Evolutionary conservation across 345 rosid genomes (phyloP).

Genomic region (Cardamine occulta): DNA sequence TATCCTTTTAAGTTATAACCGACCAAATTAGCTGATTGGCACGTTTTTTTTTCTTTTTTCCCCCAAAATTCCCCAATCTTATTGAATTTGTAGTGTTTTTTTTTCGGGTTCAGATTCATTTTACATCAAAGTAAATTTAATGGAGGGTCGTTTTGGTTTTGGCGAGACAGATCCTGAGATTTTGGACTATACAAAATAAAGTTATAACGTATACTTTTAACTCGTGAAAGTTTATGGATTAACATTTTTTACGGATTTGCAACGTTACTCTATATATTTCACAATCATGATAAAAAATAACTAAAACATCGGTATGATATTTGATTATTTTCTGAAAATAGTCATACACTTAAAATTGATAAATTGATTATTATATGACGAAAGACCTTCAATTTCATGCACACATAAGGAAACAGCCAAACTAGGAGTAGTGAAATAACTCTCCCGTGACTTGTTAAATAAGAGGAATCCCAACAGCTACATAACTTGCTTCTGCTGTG

Average conservation of each 20-base stretch:
- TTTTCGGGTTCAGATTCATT: not conserved
- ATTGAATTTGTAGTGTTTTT: not conserved
- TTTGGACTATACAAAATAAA: not conserved
- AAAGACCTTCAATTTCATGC: conserved; percentile 1
- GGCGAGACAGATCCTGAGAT: not conserved
- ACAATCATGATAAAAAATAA: not conserved
- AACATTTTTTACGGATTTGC: no score
- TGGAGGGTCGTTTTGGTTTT: not conserved
- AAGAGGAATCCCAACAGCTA: conserved; percentile 27
- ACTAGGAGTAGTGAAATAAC: conserved; percentile 17
- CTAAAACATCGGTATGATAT: not conserved
- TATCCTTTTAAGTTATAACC: no score
- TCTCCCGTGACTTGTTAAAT: conserved; percentile 27
- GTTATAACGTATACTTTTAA: no score
- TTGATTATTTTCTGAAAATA: not conserved
- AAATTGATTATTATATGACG: not conserved
- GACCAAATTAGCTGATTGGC: not conserved
- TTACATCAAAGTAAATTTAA: not conserved
- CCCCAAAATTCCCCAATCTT: not conserved
- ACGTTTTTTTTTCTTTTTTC: not conserved
- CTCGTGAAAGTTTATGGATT: no score
- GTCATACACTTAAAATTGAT: not conserved
- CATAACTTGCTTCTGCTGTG: conserved; percentile 10
- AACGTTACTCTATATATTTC: no score
- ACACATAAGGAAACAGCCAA: conserved; percentile 28